Conservation (phyloP, 768 basidiomycete genomes). For the Tylopilus subfusipes region DNA sequence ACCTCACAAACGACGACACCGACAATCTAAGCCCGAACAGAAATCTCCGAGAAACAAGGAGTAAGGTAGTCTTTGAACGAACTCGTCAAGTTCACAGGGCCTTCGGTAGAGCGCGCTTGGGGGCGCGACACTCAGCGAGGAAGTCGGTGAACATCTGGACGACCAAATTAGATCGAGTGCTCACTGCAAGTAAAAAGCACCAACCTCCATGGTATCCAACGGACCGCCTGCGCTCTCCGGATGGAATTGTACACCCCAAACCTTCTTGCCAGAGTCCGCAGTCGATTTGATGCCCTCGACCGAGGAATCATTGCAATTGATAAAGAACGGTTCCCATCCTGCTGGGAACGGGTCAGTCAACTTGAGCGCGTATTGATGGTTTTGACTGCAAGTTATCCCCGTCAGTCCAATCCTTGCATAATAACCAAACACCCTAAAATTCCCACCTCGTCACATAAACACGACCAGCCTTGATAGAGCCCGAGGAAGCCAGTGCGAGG, state of each 20-base stretch:
- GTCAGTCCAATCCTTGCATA: conserved; percentile 1
- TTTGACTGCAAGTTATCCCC: conserved; percentile 55
- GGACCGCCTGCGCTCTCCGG: conserved; percentile 99
- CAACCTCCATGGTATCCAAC: conserved; percentile 93
- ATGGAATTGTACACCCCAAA: conserved; percentile 99
- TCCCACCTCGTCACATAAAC: conserved; percentile 91
- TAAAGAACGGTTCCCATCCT: conserved; percentile 99
- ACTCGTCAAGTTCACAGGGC: conserved; percentile 14
- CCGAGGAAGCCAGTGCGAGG: conserved; percentile 87
- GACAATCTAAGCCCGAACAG: conserved; percentile 29
- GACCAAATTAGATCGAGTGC: neutral
- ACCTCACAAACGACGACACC: neutral
- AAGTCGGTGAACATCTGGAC: conserved; percentile 92
- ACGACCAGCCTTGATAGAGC: conserved; percentile 91
- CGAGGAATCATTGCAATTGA: conserved; percentile 98
- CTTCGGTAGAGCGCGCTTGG: conserved; percentile 38
- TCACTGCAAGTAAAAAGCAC: conserved; percentile 15
- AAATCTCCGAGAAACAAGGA: conserved; percentile 18
- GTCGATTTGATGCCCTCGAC: conserved; percentile 99
- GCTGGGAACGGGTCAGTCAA: conserved; percentile 92
- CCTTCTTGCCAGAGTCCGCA: conserved; percentile 76
- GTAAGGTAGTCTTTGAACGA: conserved; percentile 20
- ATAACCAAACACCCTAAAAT: neutral
- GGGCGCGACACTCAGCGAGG: conserved; percentile 70
- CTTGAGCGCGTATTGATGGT: conserved; percentile 97